Percentiles rank a stretch among this genome's conserved stretches.
These are phyloP conservation scores for Aspergillus vadensis DNA, from an alignment of 2,329 filamentous ascomycete species.

Conservation along the genomic window DNA sequence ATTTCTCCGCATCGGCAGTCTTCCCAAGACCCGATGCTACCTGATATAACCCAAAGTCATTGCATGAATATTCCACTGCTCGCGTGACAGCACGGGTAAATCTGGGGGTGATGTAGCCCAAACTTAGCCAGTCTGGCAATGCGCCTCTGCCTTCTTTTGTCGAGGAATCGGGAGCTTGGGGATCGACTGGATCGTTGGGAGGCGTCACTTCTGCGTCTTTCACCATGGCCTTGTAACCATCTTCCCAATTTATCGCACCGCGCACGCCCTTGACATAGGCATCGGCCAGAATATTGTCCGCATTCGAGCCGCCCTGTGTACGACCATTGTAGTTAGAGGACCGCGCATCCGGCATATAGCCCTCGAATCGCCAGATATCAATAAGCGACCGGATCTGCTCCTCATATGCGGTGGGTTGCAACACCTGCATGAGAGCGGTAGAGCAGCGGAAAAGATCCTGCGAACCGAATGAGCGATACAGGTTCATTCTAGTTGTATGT, in stretches of 20 bases:
- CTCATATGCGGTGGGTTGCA: conserved; percentile 64
- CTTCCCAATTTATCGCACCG: conserved; percentile 64
- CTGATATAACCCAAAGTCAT: conserved; percentile 69
- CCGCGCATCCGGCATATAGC: conserved; percentile 66
- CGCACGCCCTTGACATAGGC: conserved; percentile 68
- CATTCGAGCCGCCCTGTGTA: conserved; percentile 69
- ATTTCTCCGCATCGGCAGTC: conserved; percentile 55
- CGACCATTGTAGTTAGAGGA: conserved; percentile 70
- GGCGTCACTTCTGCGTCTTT: conserved; percentile 68
- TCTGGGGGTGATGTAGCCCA: conserved; percentile 66
- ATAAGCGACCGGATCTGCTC: conserved; percentile 68
- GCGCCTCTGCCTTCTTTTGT: conserved; percentile 70
- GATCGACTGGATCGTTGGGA: conserved; percentile 59
- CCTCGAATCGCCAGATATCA: conserved; percentile 67
- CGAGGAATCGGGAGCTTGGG: conserved; percentile 57
- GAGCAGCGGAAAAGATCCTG: conserved; percentile 63
- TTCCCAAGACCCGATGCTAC: conserved; percentile 63
- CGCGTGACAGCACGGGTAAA: conserved; percentile 65
- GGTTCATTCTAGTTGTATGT: not conserved
- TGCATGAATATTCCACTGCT: conserved; percentile 67
- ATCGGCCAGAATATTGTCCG: conserved; percentile 72
- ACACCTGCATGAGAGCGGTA: conserved; percentile 64
- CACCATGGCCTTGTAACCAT: conserved; percentile 64
- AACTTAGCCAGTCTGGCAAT: conserved; percentile 66
- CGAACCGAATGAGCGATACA: conserved; percentile 23